phyloP scores from a whole-genome alignment of 257 asterid genomes.

The Scutellaria barbata region DNA sequence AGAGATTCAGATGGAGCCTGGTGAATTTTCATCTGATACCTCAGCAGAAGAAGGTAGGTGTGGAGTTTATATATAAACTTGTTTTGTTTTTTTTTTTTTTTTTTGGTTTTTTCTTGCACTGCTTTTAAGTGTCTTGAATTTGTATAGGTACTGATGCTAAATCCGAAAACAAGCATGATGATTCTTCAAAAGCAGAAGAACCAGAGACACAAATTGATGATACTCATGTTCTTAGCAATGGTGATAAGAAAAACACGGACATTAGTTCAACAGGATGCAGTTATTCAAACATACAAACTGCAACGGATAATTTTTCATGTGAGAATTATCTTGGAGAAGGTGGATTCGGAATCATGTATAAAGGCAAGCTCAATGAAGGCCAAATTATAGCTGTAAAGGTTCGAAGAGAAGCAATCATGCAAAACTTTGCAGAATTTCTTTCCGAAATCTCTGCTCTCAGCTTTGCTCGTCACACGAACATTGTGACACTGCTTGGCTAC shows the following conservation, averaged over 20 bases:
- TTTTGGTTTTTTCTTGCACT: neutral
- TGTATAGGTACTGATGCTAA: slow-evolving; percentile 37
- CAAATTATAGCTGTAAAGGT: slow-evolving; percentile 67
- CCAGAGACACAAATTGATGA: slow-evolving; percentile 37
- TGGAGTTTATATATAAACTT: slow-evolving; percentile 34
- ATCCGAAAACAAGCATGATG: slow-evolving; percentile 37
- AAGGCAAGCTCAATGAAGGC: slow-evolving; percentile 63
- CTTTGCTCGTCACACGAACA: slow-evolving; percentile 64
- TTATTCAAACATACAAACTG: slow-evolving; percentile 54
- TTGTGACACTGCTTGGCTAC: slow-evolving; percentile 67
- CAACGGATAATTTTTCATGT: slow-evolving; percentile 62
- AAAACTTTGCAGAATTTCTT: slow-evolving; percentile 51
- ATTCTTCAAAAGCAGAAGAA: slow-evolving; percentile 32
- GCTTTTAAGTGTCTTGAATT: neutral
- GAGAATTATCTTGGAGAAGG: slow-evolving; percentile 68
- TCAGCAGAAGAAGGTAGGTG: slow-evolving; percentile 63
- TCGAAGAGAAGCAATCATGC: slow-evolving; percentile 55
- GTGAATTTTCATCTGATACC: slow-evolving; percentile 44
- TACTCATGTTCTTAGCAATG: slow-evolving; percentile 34
- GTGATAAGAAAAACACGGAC: slow-evolving; percentile 48
- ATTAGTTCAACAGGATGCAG: slow-evolving; percentile 56
- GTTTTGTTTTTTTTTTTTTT: neutral
- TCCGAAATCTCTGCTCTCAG: slow-evolving; percentile 53
- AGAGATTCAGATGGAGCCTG: slow-evolving; percentile 61
- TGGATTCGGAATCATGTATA: slow-evolving; percentile 61